Conservation (phyloP, 2,329 filamentous ascomycete species). For the Apiospora arundinis region DNA sequence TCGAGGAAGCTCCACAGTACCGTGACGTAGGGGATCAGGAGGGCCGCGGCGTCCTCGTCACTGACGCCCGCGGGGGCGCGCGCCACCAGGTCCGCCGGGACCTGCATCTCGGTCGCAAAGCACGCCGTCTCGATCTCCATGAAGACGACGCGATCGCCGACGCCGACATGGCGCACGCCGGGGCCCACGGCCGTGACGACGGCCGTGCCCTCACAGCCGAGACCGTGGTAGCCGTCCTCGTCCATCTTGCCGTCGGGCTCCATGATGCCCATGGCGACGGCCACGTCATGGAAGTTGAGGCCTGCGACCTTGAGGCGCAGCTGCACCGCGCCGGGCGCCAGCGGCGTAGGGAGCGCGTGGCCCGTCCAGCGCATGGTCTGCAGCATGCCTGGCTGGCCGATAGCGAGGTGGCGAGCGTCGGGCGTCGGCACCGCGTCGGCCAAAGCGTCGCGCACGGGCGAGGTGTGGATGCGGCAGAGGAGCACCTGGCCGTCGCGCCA, state of each 20-base stretch:
- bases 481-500: not conserved
- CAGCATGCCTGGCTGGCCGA: not conserved
- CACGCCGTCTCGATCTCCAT: conserved; percentile 12
- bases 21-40: conserved; percentile 25
- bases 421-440: conserved; percentile 13
- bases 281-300: not conserved
- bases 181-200: conserved; percentile 12
- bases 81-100: conserved; percentile 21
- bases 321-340: not conserved
- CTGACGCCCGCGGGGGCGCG: conserved; percentile 24
- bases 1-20: conserved; percentile 26
- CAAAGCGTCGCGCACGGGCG: not conserved
- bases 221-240: not conserved
- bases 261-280: not conserved
- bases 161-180: not conserved
- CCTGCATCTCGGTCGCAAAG: conserved; percentile 16
- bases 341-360: too few relatives aligned
- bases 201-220: conserved; percentile 22
- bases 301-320: too few relatives aligned
- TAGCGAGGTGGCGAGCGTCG: not conserved
- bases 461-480: not conserved
- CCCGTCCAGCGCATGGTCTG: not conserved
- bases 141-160: conserved; percentile 25
- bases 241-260: not conserved
- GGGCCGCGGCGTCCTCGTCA: conserved; percentile 8